Evolutionary conservation across 2,329 filamentous ascomycete genomes (phyloP).

Genomic region (Verticillium isaacii): DNA sequence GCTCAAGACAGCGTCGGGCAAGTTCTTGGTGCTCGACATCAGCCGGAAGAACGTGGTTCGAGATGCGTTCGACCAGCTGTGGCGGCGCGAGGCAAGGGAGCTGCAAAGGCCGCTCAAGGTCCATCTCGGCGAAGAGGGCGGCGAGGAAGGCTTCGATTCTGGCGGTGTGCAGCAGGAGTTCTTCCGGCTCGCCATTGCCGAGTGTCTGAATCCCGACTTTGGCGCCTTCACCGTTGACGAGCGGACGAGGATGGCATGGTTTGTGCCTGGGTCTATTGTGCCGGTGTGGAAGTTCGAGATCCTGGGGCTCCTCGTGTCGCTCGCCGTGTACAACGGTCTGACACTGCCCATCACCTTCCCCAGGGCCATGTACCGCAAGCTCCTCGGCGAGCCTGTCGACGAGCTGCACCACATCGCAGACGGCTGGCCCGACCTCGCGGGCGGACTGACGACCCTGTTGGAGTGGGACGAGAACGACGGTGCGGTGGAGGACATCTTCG

Average conservation of each 20-base stretch:
- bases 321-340: slow-evolving; percentile 90
- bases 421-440: slow-evolving; percentile 80
- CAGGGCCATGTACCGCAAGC: slow-evolving; percentile 73
- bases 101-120: slow-evolving; percentile 84
- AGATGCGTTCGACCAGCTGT: slow-evolving; percentile 82
- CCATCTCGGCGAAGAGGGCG: slow-evolving; percentile 72
- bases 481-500: slow-evolving; percentile 74
- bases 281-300: slow-evolving; percentile 88
- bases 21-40: slow-evolving; percentile 67
- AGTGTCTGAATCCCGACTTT: slow-evolving; percentile 73
- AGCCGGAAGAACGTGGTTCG: slow-evolving; percentile 61
- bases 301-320: slow-evolving; percentile 77
- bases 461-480: slow-evolving; percentile 74
- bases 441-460: slow-evolving; percentile 66
- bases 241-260: slow-evolving; percentile 79
- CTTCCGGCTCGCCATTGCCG: slow-evolving; percentile 76
- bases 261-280: slow-evolving; percentile 74
- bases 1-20: slow-evolving; percentile 62
- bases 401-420: slow-evolving; percentile 75
- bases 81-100: slow-evolving; percentile 78
- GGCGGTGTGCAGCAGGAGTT: slow-evolving; percentile 97
- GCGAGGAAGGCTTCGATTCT: slow-evolving; percentile 87
- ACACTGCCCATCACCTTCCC: slow-evolving; percentile 90
- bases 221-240: slow-evolving; percentile 77
- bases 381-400: slow-evolving; percentile 65